Evolutionary conservation across 768 basidiomycete species (phyloP).

Genomic region (Mycena amicta): DNA sequence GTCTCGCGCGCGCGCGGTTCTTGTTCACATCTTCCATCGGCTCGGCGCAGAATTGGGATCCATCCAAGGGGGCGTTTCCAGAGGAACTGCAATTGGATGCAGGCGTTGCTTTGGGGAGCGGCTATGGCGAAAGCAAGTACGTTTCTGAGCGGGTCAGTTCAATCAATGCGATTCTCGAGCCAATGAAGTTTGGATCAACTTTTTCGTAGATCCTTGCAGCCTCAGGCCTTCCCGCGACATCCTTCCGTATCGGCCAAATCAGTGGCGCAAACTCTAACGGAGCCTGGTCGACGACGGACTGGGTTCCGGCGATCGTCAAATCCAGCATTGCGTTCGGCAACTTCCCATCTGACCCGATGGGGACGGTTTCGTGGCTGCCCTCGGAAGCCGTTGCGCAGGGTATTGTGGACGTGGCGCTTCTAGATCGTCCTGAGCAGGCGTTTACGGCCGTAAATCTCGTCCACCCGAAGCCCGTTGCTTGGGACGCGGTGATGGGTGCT

Average conservation of each 20-base stretch:
- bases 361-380: background rate
- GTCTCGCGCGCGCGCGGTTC: background rate
- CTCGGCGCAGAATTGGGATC: background rate
- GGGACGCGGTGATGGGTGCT: background rate
- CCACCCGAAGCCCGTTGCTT: background rate
- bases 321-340: constrained; percentile 15
- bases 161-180: background rate
- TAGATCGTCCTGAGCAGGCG: background rate
- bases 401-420: background rate
- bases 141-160: background rate
- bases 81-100: background rate
- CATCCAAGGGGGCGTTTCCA: background rate
- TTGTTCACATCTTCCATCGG: background rate
- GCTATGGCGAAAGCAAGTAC: constrained; percentile 1
- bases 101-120: background rate
- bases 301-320: constrained; percentile 40
- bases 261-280: constrained; percentile 32
- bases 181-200: background rate
- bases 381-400: background rate
- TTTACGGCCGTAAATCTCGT: background rate
- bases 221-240: background rate
- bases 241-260: constrained; percentile 42
- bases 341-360: background rate
- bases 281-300: constrained; percentile 39
- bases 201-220: background rate